These are phyloP conservation scores for Aspergillus udagawae DNA, from an alignment of 2,329 filamentous ascomycete genomes.

Conservation along the genomic window DNA sequence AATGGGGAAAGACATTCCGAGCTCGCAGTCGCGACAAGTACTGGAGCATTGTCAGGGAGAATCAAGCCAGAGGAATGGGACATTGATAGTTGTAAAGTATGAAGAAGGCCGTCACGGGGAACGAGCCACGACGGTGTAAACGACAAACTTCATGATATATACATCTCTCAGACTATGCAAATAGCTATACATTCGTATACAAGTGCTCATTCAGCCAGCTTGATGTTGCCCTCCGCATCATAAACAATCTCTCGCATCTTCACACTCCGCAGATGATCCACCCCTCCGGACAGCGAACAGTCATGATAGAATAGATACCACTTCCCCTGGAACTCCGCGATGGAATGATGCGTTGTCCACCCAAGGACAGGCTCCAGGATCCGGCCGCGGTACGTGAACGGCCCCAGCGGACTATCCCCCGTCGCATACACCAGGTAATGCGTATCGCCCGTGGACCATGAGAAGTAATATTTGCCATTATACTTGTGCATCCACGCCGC, in stretches of 20 bases:
- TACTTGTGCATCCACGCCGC: constrained; percentile 77
- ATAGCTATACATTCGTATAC: not conserved
- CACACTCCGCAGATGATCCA: constrained; percentile 68
- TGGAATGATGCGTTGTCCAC: constrained; percentile 79
- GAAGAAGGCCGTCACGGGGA: no score
- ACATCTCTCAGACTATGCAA: not conserved
- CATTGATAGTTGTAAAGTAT: constrained; percentile 14
- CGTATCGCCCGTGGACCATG: constrained; percentile 73
- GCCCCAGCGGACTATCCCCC: constrained; percentile 61
- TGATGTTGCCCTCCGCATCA: constrained; percentile 61
- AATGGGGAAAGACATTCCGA: constrained; percentile 36
- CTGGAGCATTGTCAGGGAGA: constrained; percentile 34
- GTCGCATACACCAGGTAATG: constrained; percentile 70
- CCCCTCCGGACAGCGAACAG: constrained; percentile 62
- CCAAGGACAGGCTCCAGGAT: constrained; percentile 73
- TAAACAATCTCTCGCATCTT: constrained; percentile 74
- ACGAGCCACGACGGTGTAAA: no score
- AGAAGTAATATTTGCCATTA: constrained; percentile 67
- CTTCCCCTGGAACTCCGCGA: constrained; percentile 66
- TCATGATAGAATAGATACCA: constrained; percentile 79
- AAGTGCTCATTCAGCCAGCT: constrained; percentile 20
- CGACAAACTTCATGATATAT: not conserved
- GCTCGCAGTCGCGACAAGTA: constrained; percentile 33
- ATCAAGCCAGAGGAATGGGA: constrained; percentile 30
- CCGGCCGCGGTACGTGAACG: constrained; percentile 67